Evolutionary conservation across 495 filamentous ascomycete species (phyloP), one percentile per base, ranked within the genome.

Genomic region (Cercophora sp.): DNA sequence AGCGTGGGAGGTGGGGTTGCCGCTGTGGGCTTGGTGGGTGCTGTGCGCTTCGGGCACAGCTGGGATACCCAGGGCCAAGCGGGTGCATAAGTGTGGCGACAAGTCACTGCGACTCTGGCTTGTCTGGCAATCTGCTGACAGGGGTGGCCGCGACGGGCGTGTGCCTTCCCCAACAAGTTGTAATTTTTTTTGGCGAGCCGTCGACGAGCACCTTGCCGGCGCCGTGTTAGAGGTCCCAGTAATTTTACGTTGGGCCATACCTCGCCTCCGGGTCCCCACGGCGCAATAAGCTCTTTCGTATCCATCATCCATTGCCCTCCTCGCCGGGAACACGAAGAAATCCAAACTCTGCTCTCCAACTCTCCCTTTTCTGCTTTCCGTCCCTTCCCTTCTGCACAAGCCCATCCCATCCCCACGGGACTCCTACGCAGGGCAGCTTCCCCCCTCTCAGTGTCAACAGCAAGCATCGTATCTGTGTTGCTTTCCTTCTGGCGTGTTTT

Each of bases 121-220:
- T 27, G 19, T 31, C 50, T 37, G 27, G 48, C 19, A 44, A 51
- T 56, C 43, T 39, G 51, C 36, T 43, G 55, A 60, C 61, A 66
- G 61, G 64, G 62, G 56, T 51, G 35, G 23, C 29, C 23, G 15
- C n/a, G 34, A 16, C n/a, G 44, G 35, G 40, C 59, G 56, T 48
- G 46, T 58, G 46, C 54, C 50, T 64, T 60, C 66, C 66, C 66
- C 64, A 69, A 67, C 64, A 69, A 66, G 60, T 67, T 51, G 60
- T 58, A 59, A 54, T 55, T 61, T 61, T 62, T 54, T 61, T 61
- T 63, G 59, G 62, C 62, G 60, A 58, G 61, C 56, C 52, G 54
- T 15, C 31, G 22, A 31, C 40, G 25, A 55, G 25, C 42, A 34
- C 51, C 60, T 24, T 53, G 37, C 49, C 45, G 29, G 48, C 45